Percentiles rank a stretch among this genome's conserved stretches.
These are phyloP conservation scores for Caloboletus firmus DNA, from an alignment of 1,284 basidiomycete species.

Conservation along the genomic window DNA sequence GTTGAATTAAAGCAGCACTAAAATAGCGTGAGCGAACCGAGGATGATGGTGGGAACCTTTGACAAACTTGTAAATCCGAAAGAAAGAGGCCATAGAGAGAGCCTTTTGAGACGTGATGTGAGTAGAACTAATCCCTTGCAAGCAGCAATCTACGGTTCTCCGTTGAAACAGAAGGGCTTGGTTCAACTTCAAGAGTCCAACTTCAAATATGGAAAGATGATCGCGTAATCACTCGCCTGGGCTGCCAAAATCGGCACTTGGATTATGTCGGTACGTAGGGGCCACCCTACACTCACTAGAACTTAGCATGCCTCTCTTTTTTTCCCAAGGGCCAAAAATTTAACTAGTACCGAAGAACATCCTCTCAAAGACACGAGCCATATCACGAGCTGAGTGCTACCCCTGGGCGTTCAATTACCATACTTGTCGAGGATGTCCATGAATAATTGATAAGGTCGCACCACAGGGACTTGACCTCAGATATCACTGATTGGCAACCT, in stretches of 20 bases:
- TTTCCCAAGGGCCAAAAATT: background rate
- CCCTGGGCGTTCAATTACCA: background rate
- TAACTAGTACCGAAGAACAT: background rate
- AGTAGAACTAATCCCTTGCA: background rate
- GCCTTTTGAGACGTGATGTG: background rate
- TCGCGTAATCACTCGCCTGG: background rate
- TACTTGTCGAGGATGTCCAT: background rate
- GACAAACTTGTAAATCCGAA: constrained; percentile 34
- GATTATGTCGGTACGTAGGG: no score
- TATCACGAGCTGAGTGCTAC: background rate
- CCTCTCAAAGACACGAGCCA: background rate
- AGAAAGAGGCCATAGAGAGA: constrained; percentile 29
- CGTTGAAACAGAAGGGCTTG: background rate
- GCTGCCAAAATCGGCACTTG: no score
- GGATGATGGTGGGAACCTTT: background rate
- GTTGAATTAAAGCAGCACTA: constrained; percentile 60
- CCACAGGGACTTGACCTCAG: background rate
- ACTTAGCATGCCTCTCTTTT: background rate
- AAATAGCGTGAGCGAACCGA: constrained; percentile 6
- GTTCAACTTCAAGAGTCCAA: background rate
- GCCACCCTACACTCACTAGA: no score
- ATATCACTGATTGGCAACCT: background rate
- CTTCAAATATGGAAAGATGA: background rate
- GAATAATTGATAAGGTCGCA: background rate
- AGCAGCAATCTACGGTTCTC: background rate